Evolutionary conservation across 805 yeast species (phyloP).

Genomic region (Myxozyma neotropica): DNA sequence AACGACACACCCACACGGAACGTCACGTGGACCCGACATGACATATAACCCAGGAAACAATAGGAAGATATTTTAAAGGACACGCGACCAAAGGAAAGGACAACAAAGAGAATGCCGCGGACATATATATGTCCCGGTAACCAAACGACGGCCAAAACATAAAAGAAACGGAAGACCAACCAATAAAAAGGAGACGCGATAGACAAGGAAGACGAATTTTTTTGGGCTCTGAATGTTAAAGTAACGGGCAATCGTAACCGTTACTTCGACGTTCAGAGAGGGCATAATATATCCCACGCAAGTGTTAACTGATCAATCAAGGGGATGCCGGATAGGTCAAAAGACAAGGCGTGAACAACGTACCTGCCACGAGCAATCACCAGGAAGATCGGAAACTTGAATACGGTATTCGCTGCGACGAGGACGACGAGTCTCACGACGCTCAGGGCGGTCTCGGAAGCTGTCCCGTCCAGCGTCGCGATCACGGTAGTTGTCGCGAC

Average conservation of each 20-base stretch:
- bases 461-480: conserved; percentile 29
- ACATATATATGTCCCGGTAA: conserved; percentile 14
- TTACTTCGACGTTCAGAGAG: neutral
- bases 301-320: conserved; percentile 2
- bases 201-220: neutral
- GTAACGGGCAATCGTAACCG: neutral
- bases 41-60: neutral
- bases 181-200: neutral
- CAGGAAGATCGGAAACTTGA: conserved; percentile 37
- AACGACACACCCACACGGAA: neutral
- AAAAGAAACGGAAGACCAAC: neutral
- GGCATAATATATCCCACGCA: neutral
- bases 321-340: conserved; percentile 8
- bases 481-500: conserved; percentile 24
- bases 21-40: neutral
- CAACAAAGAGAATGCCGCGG: conserved; percentile 5
- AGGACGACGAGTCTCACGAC: conserved; percentile 35
- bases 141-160: neutral
- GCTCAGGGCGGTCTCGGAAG: conserved; percentile 27
- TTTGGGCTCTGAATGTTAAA: neutral
- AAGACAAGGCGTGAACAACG: conserved; percentile 11
- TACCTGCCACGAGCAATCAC: conserved; percentile 41
- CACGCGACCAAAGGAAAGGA: neutral
- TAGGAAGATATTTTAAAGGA: neutral
- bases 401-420: conserved; percentile 38